phyloP scores from a whole-genome alignment of 257 asterid species.

The Gentiana dahurica region DNA sequence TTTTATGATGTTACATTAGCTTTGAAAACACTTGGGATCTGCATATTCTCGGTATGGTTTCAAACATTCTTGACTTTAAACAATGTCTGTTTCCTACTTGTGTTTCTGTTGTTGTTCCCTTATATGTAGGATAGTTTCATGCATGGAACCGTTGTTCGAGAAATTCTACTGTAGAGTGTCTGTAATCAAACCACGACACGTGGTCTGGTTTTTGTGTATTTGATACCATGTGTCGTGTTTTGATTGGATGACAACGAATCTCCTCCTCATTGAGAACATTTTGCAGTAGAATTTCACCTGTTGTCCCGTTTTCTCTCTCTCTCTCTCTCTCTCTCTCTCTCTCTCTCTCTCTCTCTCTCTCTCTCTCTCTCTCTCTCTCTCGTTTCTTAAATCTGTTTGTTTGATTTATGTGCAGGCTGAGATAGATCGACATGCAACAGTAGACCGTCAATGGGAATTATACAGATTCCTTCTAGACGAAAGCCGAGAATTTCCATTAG shows the following conservation, averaged over 20 bases:
- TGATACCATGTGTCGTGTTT: no score
- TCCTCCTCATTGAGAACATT: no score
- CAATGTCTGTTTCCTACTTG: not conserved
- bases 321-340: not conserved
- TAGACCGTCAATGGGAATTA: constrained; percentile 44
- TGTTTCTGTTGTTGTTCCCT: not conserved
- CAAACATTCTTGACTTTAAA: no score
- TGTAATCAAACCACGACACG: no score
- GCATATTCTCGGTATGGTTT: constrained; percentile 33
- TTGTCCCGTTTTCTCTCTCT: not conserved
- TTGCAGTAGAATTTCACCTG: not conserved
- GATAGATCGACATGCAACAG: constrained; percentile 33
- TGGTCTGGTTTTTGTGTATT: no score
- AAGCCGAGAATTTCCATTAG: constrained; percentile 27
- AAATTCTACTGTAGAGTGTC: no score
- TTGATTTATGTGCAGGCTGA: constrained; percentile 27
- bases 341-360: not conserved
- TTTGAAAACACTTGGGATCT: constrained; percentile 30
- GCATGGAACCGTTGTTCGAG: no score
- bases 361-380: not conserved
- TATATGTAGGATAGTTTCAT: no score
- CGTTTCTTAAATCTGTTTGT: not conserved
- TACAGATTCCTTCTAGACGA: constrained; percentile 40
- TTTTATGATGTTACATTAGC: constrained; percentile 37
- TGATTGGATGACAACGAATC: no score